phyloP scores from a whole-genome alignment of 257 asterid genomes.

The Salvia hispanica region DNA sequence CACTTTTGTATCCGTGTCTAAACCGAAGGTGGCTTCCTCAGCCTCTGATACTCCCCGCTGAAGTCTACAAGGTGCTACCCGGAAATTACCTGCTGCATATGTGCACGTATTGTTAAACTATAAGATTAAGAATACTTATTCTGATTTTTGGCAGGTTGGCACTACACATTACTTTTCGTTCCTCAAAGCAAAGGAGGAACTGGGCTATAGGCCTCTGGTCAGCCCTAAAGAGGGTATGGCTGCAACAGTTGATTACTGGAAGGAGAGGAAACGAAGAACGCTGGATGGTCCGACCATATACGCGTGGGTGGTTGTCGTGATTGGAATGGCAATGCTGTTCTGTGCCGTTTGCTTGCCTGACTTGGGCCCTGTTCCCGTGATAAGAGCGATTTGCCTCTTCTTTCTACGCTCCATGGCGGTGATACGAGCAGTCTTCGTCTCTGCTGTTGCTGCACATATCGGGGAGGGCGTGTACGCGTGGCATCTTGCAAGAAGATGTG shows the following conservation, averaged over 20 bases:
- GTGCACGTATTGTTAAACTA: background rate
- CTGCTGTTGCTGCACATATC: conserved; percentile 51
- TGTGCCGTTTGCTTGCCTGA: conserved; percentile 82
- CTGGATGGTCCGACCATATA: conserved; percentile 77
- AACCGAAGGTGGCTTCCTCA: conserved; percentile 79
- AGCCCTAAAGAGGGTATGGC: conserved; percentile 81
- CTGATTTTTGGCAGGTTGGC: conserved; percentile 65
- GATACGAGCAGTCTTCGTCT: conserved; percentile 41
- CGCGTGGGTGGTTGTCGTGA: conserved; percentile 52
- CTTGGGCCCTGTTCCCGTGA: conserved; percentile 57
- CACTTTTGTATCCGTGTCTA: conserved; percentile 74
- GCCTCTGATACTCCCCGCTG: conserved; percentile 92
- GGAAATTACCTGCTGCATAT: conserved; percentile 5
- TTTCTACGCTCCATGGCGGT: conserved; percentile 54
- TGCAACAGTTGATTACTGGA: conserved; percentile 74
- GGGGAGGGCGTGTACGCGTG: conserved; percentile 88
- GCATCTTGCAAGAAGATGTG: conserved; percentile 76
- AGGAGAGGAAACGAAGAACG: conserved; percentile 64
- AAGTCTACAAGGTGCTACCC: conserved; percentile 70
- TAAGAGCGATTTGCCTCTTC: conserved; percentile 60
- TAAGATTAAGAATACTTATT: background rate
- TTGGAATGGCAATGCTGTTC: conserved; percentile 65
- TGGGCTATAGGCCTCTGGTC: conserved; percentile 77
- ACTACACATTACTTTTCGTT: conserved; percentile 89
- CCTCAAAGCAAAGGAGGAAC: conserved; percentile 87